Percentiles rank a stretch among this genome's conserved stretches.
Conservation (phyloP, 2,329 filamentous ascomycete species). For the Aphanoascus verrucosus region DNA sequence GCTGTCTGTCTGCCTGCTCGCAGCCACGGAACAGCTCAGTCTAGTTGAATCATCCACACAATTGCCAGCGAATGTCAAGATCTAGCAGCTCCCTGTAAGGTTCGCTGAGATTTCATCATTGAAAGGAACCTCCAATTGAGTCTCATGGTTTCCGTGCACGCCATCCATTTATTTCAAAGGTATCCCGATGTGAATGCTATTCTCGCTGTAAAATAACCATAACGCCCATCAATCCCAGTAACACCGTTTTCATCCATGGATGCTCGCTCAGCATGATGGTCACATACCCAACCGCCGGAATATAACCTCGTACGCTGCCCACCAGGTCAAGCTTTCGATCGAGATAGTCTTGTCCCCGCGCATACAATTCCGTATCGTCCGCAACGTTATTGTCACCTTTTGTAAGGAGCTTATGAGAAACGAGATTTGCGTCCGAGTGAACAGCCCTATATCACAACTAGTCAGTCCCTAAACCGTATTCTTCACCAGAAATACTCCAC, state of each 20-base stretch:
- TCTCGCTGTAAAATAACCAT: conserved; percentile 88
- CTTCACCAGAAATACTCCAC: not conserved
- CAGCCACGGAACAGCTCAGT: too few relatives aligned
- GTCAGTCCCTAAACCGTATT: not conserved
- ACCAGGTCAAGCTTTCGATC: conserved; percentile 76
- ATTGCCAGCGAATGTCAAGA: too few relatives aligned
- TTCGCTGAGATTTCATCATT: too few relatives aligned
- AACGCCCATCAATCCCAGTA: conserved; percentile 89
- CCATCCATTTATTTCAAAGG: conserved; percentile 1
- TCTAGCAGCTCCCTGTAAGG: too few relatives aligned
- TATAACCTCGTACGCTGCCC: conserved; percentile 80
- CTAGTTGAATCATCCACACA: too few relatives aligned
- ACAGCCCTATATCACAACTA: conserved; percentile 14
- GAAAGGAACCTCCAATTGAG: not conserved
- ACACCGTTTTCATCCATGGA: conserved; percentile 91
- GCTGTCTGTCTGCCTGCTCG: too few relatives aligned
- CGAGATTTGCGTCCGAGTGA: conserved; percentile 15
- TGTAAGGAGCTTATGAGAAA: conserved; percentile 58
- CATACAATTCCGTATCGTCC: conserved; percentile 88
- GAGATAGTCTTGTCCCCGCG: conserved; percentile 74
- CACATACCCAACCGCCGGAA: conserved; percentile 92
- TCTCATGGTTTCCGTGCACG: not conserved
- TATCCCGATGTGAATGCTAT: conserved; percentile 31
- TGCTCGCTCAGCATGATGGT: conserved; percentile 93
- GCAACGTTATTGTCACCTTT: conserved; percentile 96